Conservation (phyloP, 2,329 filamentous ascomycete genomes). For the Aspergillus terreus region DNA sequence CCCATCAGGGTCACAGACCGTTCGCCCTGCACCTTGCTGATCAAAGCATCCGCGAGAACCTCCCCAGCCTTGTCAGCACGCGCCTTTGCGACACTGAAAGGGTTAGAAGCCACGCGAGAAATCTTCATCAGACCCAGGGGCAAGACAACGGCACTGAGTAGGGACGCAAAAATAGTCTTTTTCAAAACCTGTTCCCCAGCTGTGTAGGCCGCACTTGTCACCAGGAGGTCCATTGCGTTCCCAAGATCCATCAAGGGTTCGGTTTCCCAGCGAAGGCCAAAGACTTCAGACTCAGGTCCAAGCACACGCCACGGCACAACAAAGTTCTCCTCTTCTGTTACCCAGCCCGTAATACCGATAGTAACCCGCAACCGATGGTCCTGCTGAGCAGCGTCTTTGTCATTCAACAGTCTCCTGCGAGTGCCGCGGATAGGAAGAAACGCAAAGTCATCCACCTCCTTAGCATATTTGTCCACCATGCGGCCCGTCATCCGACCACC, state of each 20-base stretch:
- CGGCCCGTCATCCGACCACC: conserved; percentile 76
- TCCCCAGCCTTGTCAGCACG: conserved; percentile 76
- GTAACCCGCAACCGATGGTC: conserved; percentile 73
- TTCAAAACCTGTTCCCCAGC: conserved; percentile 74
- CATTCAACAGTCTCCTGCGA: conserved; percentile 43
- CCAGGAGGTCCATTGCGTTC: conserved; percentile 69
- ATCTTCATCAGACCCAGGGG: conserved; percentile 64
- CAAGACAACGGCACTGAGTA: conserved; percentile 65
- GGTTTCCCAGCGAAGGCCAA: conserved; percentile 79
- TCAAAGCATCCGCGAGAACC: conserved; percentile 76
- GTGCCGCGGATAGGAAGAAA: conserved; percentile 69
- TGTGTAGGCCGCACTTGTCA: conserved; percentile 76
- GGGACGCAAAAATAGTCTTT: conserved; percentile 63
- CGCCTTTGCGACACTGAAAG: conserved; percentile 72
- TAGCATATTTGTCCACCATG: conserved; percentile 83
- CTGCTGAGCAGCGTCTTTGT: conserved; percentile 41
- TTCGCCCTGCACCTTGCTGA: conserved; percentile 78
- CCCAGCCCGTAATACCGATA: conserved; percentile 78
- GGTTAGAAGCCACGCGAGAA: conserved; percentile 71
- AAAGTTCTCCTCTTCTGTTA: conserved; percentile 69
- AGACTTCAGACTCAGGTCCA: conserved; percentile 70
- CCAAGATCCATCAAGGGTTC: conserved; percentile 74
- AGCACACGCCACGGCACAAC: conserved; percentile 74
- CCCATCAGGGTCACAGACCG: conserved; percentile 75
- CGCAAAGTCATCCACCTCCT: conserved; percentile 83